Conservation (phyloP, 257 asterid species). For the Fraxinus excelsior region DNA sequence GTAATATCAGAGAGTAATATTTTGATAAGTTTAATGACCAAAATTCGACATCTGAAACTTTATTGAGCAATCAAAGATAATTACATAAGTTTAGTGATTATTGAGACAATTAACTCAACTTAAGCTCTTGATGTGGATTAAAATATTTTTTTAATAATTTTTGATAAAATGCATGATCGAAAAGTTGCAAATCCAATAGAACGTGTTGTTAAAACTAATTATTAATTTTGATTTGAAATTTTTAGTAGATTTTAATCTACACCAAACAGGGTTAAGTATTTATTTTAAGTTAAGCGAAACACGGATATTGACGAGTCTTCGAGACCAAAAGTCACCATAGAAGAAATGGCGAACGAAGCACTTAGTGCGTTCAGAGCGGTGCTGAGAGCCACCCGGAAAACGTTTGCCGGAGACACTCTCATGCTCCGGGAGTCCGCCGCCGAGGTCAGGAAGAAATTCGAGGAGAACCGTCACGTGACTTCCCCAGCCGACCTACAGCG, state of each 20-base stretch:
- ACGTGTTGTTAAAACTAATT: too few species aligned
- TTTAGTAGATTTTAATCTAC: background rate
- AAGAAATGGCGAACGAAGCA: conserved; percentile 68
- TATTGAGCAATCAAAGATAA: too few species aligned
- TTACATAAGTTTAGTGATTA: too few species aligned
- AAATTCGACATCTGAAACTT: too few species aligned
- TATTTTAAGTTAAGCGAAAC: background rate
- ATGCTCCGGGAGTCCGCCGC: conserved; percentile 88
- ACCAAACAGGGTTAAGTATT: background rate
- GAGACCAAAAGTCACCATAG: background rate
- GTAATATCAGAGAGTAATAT: too few species aligned
- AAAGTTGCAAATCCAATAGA: too few species aligned
- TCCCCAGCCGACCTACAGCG: conserved; percentile 69
- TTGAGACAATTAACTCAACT: too few species aligned
- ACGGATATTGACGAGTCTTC: background rate
- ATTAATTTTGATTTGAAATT: too few species aligned
- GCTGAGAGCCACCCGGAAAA: conserved; percentile 74
- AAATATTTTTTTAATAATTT: too few species aligned
- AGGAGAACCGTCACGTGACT: conserved; percentile 80
- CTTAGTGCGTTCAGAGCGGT: conserved; percentile 75
- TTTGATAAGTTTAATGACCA: too few species aligned
- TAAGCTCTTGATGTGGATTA: too few species aligned
- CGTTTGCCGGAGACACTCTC: conserved; percentile 86
- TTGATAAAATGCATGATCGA: too few species aligned
- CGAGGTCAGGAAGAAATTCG: conserved; percentile 85